Percentiles rank a stretch among this genome's conserved stretches.
phyloP scores from a whole-genome alignment of 2,329 filamentous ascomycete genomes.

The Blastomyces gilchristii region DNA sequence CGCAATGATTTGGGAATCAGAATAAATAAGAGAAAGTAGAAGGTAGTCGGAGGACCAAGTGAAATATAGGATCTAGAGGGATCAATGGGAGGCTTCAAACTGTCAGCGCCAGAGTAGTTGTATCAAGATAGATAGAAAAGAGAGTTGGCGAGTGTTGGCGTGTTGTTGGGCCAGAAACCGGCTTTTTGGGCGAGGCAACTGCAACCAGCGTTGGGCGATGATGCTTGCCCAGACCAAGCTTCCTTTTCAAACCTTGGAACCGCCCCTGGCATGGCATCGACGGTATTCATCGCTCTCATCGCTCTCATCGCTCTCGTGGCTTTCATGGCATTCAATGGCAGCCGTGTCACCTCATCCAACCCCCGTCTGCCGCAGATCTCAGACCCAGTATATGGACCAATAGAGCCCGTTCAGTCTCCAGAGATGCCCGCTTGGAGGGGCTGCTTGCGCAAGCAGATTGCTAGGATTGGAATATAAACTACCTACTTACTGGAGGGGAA shows the following conservation, averaged over 20 bases:
- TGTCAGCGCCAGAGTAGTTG: not conserved
- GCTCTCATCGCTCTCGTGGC: too few species aligned
- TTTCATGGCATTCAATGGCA: too few species aligned
- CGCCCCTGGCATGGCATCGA: too few species aligned
- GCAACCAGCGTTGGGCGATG: not conserved
- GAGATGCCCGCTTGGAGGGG: not conserved
- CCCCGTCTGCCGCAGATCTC: not conserved
- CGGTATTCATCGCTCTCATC: too few species aligned
- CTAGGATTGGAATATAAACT: too few species aligned
- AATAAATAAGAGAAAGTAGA: not conserved
- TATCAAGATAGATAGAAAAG: not conserved
- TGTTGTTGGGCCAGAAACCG: not conserved
- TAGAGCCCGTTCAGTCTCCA: not conserved
- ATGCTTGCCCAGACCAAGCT: not conserved
- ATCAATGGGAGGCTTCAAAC: not conserved
- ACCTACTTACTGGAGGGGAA: too few species aligned
- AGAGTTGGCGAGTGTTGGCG: conserved; percentile 2
- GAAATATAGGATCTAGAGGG: not conserved
- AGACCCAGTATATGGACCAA: not conserved
- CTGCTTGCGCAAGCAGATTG: not conserved
- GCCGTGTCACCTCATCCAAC: too few species aligned
- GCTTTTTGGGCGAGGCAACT: not conserved
- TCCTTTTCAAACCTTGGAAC: not conserved
- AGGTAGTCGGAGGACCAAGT: not conserved
- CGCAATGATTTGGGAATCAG: conserved; percentile 16